These are phyloP conservation scores for Botrytis sinoallii DNA, from an alignment of 2,329 filamentous ascomycete species.

Conservation along the genomic window DNA sequence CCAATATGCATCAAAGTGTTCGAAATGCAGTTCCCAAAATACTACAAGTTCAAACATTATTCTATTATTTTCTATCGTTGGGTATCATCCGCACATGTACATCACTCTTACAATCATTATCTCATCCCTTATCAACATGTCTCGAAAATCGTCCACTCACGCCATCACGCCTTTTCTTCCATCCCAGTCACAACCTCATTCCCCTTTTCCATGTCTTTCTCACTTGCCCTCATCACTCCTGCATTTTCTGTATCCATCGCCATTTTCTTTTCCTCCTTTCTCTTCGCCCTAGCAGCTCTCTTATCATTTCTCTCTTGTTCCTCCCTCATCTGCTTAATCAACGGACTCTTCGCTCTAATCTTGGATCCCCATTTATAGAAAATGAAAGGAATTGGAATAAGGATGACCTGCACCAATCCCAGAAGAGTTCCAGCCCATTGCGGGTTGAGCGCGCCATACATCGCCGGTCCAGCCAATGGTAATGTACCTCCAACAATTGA, in stretches of 20 bases:
- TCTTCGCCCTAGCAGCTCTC: conserved; percentile 26
- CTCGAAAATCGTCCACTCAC: not conserved
- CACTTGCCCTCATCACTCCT: not conserved
- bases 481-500: conserved; percentile 73
- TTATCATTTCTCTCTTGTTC: conserved; percentile 35
- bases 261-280: conserved; percentile 19
- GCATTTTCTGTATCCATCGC: conserved; percentile 18
- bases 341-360: conserved; percentile 51
- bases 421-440: conserved; percentile 79
- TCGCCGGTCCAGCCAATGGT: conserved; percentile 68
- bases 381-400: conserved; percentile 76
- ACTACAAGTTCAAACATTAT: not conserved
- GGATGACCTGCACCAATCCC: conserved; percentile 66
- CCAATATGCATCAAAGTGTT: not conserved
- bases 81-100: not conserved
- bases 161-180: conserved; percentile 7
- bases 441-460: conserved; percentile 68
- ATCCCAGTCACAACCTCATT: not conserved
- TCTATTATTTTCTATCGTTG: not conserved
- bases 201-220: conserved; percentile 16
- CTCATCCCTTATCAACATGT: not conserved
- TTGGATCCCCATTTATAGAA: conserved; percentile 64
- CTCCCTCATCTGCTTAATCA: conserved; percentile 41
- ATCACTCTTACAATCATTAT: not conserved
- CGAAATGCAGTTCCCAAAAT: not conserved